Conservation (phyloP, 1,284 basidiomycete genomes). For the Laetiporus sulphureus region DNA sequence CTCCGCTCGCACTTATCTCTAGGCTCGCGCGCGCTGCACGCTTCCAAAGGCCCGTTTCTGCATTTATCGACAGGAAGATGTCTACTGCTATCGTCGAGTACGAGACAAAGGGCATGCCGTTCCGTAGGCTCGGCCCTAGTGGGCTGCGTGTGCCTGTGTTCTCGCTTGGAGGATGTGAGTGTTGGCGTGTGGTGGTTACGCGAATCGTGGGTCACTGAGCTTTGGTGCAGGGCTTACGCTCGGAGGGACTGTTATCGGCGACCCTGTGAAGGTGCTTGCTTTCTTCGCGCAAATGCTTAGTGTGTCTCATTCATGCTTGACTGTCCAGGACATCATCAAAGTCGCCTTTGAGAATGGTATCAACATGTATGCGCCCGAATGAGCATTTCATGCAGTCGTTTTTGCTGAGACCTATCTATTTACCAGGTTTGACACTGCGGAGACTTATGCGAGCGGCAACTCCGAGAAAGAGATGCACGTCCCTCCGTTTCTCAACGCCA, state of each 20-base stretch:
- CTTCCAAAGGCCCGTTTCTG: neutral
- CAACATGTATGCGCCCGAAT: slow-evolving; percentile 45
- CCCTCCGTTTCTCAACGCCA: neutral
- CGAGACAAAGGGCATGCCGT: slow-evolving; percentile 64
- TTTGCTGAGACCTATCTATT: neutral
- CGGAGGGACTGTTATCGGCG: slow-evolving; percentile 63
- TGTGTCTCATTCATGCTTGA: no score
- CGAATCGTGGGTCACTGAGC: neutral
- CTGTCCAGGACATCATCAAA: slow-evolving; percentile 2
- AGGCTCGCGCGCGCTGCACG: neutral
- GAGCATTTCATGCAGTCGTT: neutral
- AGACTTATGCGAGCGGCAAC: slow-evolving; percentile 63
- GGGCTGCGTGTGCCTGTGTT: slow-evolving; percentile 79
- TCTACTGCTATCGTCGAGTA: slow-evolving; percentile 26
- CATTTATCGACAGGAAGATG: slow-evolving; percentile 2
- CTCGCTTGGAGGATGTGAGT: slow-evolving; percentile 75
- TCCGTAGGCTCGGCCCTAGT: slow-evolving; percentile 67
- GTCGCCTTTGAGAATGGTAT: slow-evolving; percentile 51
- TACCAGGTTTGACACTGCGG: slow-evolving; percentile 50
- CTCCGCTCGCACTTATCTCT: neutral
- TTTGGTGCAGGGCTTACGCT: slow-evolving; percentile 56
- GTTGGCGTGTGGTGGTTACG: neutral
- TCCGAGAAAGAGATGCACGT: slow-evolving; percentile 62
- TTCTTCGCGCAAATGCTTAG: no score
- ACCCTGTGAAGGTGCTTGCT: slow-evolving; percentile 61